These are phyloP conservation scores for Mycena olivaceomarginata DNA, from an alignment of 768 basidiomycete genomes.

Conservation along the genomic window DNA sequence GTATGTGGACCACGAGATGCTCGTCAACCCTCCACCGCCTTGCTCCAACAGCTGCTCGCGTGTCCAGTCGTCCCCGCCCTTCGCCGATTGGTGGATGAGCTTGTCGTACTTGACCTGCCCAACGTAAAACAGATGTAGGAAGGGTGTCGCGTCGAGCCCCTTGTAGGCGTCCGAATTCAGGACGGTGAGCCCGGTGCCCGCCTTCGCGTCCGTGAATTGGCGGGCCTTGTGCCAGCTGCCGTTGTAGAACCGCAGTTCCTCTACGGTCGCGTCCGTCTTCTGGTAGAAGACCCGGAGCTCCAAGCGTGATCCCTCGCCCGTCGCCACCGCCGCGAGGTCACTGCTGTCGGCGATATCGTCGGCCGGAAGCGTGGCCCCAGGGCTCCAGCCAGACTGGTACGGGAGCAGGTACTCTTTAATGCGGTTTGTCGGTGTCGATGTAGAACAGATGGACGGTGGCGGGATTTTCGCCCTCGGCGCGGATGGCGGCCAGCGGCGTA, in stretches of 20 bases:
- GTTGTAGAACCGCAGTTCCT: conserved; percentile 2
- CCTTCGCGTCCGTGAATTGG: not conserved
- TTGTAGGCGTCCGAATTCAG: not conserved
- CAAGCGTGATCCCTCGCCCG: not conserved
- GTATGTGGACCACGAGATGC: not conserved
- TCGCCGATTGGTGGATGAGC: not conserved
- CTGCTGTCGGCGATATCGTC: not conserved
- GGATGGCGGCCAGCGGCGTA: conserved; percentile 14
- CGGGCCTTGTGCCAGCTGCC: not conserved
- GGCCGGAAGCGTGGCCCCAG: not conserved
- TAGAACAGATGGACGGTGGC: conserved; percentile 7
- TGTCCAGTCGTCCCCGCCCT: not conserved
- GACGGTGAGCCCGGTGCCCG: not conserved
- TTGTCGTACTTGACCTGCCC: not conserved
- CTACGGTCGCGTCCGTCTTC: not conserved
- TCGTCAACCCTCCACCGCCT: not conserved
- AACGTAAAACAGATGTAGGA: not conserved
- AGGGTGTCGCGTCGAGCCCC: not conserved
- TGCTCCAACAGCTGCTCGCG: not conserved
- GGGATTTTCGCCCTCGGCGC: conserved; percentile 4
- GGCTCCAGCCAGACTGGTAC: not conserved
- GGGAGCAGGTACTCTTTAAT: conserved; percentile 3
- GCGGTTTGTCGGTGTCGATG: conserved; percentile 7
- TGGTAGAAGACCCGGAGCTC: conserved; percentile 6
- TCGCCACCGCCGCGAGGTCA: not conserved